Evolutionary conservation across 106 monocot species (phyloP), one percentile per base, ranked within the genome.

Genomic region (Allium sativum): DNA sequence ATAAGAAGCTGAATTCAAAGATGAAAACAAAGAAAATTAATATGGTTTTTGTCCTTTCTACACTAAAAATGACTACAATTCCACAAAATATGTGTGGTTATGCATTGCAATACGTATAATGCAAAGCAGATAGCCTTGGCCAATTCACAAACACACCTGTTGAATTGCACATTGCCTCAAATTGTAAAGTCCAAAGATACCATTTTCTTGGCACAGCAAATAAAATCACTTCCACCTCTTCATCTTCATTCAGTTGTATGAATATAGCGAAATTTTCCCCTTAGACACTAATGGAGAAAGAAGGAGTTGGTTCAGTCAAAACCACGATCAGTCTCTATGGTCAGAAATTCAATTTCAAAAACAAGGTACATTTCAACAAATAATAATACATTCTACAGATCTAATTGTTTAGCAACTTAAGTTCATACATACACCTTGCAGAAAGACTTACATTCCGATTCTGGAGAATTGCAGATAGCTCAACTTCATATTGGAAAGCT

Each of bases 311-410:
- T 43, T 77, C 85, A 15, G 73, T 57, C 6, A 72, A 61, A 44
- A 72, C 75, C 41, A 62, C 78, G 12, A 65, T 75, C 42, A 68
- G 65, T 65, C 48, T 75, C 40, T 85, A 48, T 66, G 72, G 81
- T 43, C 59, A 59, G 16, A 59, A 59, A 21, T 43, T 14, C 59
- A 59, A 59, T 43, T 40, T 13, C 41, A 59, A 12, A 42, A 42
- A 41, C 42, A 59, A 59, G 41, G 59, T 59, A 59, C 48, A 50
- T 50, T 50, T 50, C 15, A 12, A 12, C 48, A 50, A 50, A 50
- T 50, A 50, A 50, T 12, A 6, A 50, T 12, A 50, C 11, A 12
- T 1, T 11, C 15, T 12, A 50, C 48, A 5, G 13, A 50, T 11
- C 11, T 50, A 31, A 31, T 31, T 31, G 31, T 31, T 31, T 31